Percentiles rank a stretch among this genome's conserved stretches.
Conservation (phyloP, 768 basidiomycete species). For the Tubosaeta sp. region DNA sequence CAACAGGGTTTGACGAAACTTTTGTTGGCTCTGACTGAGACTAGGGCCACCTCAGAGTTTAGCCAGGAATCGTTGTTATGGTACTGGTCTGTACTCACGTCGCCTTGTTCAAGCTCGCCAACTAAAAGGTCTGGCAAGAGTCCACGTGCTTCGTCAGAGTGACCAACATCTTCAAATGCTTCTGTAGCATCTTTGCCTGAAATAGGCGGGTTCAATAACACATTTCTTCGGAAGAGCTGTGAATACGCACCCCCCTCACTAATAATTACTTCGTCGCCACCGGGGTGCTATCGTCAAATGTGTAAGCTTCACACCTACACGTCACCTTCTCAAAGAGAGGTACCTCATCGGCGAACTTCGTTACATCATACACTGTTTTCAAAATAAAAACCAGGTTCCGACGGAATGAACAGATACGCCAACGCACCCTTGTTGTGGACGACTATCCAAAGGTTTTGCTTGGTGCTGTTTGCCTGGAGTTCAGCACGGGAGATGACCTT, state of each 20-base stretch:
- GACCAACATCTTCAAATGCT: conserved; percentile 98
- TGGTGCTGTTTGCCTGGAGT: conserved; percentile 71
- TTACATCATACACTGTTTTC: conserved; percentile 80
- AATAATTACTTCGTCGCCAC: conserved; percentile 96
- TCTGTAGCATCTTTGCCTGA: conserved; percentile 94
- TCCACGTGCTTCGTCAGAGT: conserved; percentile 94
- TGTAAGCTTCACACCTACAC: conserved; percentile 5
- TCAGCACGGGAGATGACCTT: conserved; percentile 68
- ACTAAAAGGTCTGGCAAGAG: conserved; percentile 75
- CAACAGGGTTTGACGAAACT: conserved; percentile 37
- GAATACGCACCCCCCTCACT: conserved; percentile 78
- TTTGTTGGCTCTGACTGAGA: conserved; percentile 50
- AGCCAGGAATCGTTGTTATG: conserved; percentile 1
- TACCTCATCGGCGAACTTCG: conserved; percentile 95
- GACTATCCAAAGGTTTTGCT: conserved; percentile 77
- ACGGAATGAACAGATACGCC: neutral
- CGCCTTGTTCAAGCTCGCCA: conserved; percentile 74
- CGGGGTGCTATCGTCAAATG: conserved; percentile 66
- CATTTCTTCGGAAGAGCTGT: conserved; percentile 2
- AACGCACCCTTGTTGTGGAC: conserved; percentile 76
- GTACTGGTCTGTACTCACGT: conserved; percentile 40
- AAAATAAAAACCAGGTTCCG: conserved; percentile 1
- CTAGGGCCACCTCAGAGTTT: conserved; percentile 29
- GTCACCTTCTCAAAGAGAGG: conserved; percentile 12
- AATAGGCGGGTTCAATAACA: conserved; percentile 3